Evolutionary conservation across 2,329 filamentous ascomycete genomes (phyloP), one percentile per base, ranked within the genome.

Genomic region (Akanthomyces muscarius): DNA sequence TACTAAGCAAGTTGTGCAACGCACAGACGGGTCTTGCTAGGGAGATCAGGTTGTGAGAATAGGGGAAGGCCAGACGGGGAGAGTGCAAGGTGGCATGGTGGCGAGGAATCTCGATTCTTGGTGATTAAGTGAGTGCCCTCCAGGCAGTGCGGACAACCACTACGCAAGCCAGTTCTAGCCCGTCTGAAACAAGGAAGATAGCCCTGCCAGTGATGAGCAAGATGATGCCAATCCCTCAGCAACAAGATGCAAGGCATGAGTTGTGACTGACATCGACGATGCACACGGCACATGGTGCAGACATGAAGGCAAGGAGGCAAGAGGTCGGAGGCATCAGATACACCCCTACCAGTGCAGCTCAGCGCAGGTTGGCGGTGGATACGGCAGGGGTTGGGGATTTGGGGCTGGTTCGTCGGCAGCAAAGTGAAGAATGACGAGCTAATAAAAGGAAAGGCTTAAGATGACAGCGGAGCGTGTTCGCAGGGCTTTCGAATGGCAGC

Each of bases 71-170:
- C 55, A 41, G 55, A 58, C 30, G 33, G 55, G 45, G 16, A 28
- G 21, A 38, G 54, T 18, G 55, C 18, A 57, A 50, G 36, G n/a
- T 50, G 36, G 45, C 55, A 58, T 38, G 14, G 41, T 50, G 56
- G 41, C 30, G 36, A 59, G 28, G 44, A 58, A 58, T 59, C 36
- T 59, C 56, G 56, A 59, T 50, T 51, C 28, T 51, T 23, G 5
- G 55, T 58, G 44, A 58, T 58, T 58, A n/a, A 58, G 23, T 44
- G 6, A 30, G 53, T 21, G 52, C 16, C 21, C 47, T 30, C 16
- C 13, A 5, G 18, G 23, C 18, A 30, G 47, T 25, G 41, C 41
- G 33, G 25, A n/a, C 11, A 14, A 18, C 18, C 42, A 33, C 25
- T 10, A 5, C 18, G n/a, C 11, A 23, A 8, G 16, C 16, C 13